phyloP scores from a whole-genome alignment of 2,329 filamentous ascomycete genomes.

The Calonectria henricotiae region DNA sequence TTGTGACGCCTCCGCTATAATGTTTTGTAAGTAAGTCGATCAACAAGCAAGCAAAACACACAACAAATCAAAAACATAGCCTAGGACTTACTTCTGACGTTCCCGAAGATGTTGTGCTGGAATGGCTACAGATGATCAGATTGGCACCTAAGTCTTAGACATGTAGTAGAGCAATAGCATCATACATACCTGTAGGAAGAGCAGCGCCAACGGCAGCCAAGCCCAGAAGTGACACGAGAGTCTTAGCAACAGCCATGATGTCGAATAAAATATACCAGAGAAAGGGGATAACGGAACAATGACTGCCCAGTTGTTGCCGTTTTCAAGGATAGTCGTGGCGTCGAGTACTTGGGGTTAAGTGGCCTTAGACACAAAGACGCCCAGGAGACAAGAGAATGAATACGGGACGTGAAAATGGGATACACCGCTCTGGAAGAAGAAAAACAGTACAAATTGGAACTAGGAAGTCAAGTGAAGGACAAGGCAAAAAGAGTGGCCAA shows the following conservation, averaged over 20 bases:
- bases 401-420: background rate
- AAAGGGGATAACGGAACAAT: background rate
- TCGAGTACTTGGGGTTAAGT: background rate
- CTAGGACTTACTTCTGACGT: constrained; percentile 35
- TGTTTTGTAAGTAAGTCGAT: background rate
- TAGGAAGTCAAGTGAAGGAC: constrained; percentile 40
- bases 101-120: constrained; percentile 16
- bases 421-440: background rate
- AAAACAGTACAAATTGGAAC: background rate
- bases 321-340: constrained; percentile 35
- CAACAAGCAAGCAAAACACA: background rate
- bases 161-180: background rate
- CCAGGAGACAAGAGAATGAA: constrained; percentile 17
- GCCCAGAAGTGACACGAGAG: constrained; percentile 50
- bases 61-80: background rate
- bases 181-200: constrained; percentile 49
- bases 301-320: constrained; percentile 10
- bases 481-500: constrained; percentile 32
- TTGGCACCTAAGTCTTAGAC: background rate
- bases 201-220: constrained; percentile 46
- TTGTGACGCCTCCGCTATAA: background rate
- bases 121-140: background rate
- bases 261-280: background rate
- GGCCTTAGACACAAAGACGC: constrained; percentile 27
- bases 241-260: constrained; percentile 44